Base-by-base conservation (phyloP, 192 early-diverging fungal species). In the Entrophospora sp. region DNA sequence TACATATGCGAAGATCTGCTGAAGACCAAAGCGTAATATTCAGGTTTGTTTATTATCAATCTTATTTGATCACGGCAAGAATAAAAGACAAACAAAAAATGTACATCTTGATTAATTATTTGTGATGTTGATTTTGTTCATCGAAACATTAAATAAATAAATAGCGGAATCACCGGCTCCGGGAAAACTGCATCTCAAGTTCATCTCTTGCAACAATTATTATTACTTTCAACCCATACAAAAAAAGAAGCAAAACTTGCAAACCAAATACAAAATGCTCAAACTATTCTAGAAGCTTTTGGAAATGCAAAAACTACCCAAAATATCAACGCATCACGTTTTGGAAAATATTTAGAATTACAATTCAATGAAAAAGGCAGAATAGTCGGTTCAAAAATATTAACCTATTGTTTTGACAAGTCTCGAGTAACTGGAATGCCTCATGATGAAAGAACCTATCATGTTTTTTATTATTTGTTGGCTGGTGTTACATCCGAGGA, bases 281-380 rank as follows among this genome's bases (percentile, higher is more conserved):
- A 87, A 46, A 77, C 80, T 4, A 79, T 96, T 51, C 68, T 94
- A 14, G 86, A 92, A 64, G 87, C 90, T 6, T 94, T 98, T 69
- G 87, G 88, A 25, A 82, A 80, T 37, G 81, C 87, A 9, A 71
- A 80, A 59, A 91, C 90, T 4, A 36, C 66, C 13, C 69, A 79
- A 46, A 89, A 88, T 62, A 75, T 67, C 27, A 81, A 77, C 69
- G 84, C 91, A 2, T 92, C 91, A 14, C 83, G 88, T 24, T 88
- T 81, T 38, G 87, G 89, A 12, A 76, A 90, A 49, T 95, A 88
- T 78, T 84, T 89, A 30, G 92, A 96, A 75, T 80, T 92, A 67
- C 94, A 98, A 71, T 98, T 90, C 73, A 89, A 87, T 66, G 87
- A 86, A 31, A 73, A 85, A 25, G 93, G 94, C 31, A 83, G 86